Conservation (phyloP, 1,139 yeast genomes). For the Blastobotrys persicus region DNA sequence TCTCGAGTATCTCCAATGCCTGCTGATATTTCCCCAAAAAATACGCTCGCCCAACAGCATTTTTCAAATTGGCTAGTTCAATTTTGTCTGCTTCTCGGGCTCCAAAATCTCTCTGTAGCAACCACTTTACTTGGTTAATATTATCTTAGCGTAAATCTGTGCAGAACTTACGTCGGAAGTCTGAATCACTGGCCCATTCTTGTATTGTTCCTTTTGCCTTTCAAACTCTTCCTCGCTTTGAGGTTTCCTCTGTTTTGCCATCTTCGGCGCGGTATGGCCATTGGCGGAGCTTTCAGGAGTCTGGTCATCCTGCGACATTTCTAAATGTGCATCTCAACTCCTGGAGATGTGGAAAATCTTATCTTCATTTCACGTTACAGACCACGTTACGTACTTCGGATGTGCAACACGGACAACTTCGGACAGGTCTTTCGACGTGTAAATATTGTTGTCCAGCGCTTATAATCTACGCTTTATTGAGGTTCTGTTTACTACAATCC, state of each 20-base stretch:
- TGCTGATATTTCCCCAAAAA: slow-evolving; percentile 30
- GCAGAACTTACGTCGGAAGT: slow-evolving; percentile 21
- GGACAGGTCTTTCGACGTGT: too few species aligned
- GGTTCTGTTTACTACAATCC: too few species aligned
- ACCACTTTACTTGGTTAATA: slow-evolving; percentile 19
- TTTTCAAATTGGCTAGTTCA: slow-evolving; percentile 32
- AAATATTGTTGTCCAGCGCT: too few species aligned
- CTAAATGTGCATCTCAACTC: too few species aligned
- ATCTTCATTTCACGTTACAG: not conserved
- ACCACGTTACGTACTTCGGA: not conserved
- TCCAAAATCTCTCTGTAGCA: slow-evolving; percentile 22
- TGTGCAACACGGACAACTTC: too few species aligned
- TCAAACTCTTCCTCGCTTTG: slow-evolving; percentile 36
- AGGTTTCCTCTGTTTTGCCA: slow-evolving; percentile 30
- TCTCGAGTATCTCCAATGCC: slow-evolving; percentile 30
- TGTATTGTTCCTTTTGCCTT: slow-evolving; percentile 29
- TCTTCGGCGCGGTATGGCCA: not conserved
- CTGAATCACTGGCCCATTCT: slow-evolving; percentile 33
- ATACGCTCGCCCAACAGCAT: slow-evolving; percentile 38
- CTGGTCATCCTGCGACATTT: not conserved
- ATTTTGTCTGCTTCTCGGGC: slow-evolving; percentile 25
- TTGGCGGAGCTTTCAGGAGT: not conserved
- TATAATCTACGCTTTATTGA: too few species aligned
- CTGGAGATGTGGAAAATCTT: too few species aligned
- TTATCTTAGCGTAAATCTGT: not conserved